Conservation (phyloP, 108 stramenopile species). For the Mediolabrus comicus region DNA sequence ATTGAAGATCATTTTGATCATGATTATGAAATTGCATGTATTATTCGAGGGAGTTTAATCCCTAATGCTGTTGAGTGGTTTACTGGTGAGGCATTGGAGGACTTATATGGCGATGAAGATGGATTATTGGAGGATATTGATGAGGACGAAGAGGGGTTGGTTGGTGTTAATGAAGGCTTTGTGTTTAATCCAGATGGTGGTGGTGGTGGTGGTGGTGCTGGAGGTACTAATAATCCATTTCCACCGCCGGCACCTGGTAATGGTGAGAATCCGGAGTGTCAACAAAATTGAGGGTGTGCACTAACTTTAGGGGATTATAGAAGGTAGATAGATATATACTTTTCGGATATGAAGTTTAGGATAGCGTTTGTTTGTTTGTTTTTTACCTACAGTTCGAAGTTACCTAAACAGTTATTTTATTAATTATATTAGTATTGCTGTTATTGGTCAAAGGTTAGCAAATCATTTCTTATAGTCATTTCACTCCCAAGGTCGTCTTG, state of each 20-base stretch:
- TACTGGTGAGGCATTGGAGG: slow-evolving; percentile 79
- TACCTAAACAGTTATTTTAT: no score
- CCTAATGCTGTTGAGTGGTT: slow-evolving; percentile 93
- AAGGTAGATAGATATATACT: no score
- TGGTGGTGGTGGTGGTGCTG: slow-evolving; percentile 5
- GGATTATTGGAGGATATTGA: slow-evolving; percentile 12
- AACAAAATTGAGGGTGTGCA: slow-evolving; percentile 21
- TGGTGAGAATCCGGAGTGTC: slow-evolving; percentile 41
- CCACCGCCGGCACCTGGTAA: slow-evolving; percentile 19
- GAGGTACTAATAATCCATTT: slow-evolving; percentile 5
- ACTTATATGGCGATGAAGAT: slow-evolving; percentile 16
- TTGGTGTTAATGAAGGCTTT: neutral
- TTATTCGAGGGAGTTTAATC: slow-evolving; percentile 83
- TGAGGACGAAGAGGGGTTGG: slow-evolving; percentile 7
- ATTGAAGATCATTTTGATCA: slow-evolving; percentile 82
- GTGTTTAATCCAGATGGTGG: slow-evolving; percentile 19
- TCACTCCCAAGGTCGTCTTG: no score
- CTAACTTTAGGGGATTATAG: no score
- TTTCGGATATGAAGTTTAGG: no score
- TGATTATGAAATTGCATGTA: slow-evolving; percentile 93
- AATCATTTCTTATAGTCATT: neutral
- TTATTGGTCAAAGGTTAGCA: no score
- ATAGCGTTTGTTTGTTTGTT: no score
- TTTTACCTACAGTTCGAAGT: no score
- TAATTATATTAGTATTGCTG: no score